Evolutionary conservation across 257 asterid genomes (phyloP).

Genomic region (Striga asiatica): DNA sequence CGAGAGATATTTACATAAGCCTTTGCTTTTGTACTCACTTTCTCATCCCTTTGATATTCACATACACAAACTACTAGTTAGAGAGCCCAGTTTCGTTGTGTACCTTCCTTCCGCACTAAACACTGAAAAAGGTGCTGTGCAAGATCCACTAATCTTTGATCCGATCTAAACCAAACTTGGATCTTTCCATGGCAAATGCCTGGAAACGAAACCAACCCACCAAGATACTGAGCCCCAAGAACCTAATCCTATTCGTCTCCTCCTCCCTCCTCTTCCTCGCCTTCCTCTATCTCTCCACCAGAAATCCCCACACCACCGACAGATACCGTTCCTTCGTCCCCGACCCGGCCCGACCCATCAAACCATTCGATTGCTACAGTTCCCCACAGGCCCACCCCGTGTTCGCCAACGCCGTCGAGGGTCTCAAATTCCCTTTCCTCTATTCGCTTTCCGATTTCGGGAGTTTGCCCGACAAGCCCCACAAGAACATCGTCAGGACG

Average conservation of each 20-base stretch:
- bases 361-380: constrained; percentile 59
- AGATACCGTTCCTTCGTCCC: background rate
- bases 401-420: constrained; percentile 86
- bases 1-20: too few species aligned
- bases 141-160: background rate
- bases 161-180: background rate
- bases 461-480: constrained; percentile 83
- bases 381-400: constrained; percentile 86
- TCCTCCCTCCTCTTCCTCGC: constrained; percentile 57
- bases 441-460: constrained; percentile 87
- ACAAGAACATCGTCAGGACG: constrained; percentile 78
- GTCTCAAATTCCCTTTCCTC: constrained; percentile 77
- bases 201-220: constrained; percentile 77
- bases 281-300: constrained; percentile 66
- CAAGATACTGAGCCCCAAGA: constrained; percentile 50
- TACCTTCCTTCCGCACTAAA: too few species aligned
- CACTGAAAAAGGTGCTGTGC: background rate
- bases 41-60: too few species aligned
- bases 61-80: too few species aligned
- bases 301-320: constrained; percentile 41
- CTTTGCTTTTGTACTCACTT: too few species aligned
- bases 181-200: constrained; percentile 77
- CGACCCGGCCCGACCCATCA: constrained; percentile 27
- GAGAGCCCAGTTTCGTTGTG: too few species aligned
- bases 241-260: constrained; percentile 62